A percentile compares a stretch with the other conserved stretches of the same genome.
Conservation (phyloP, 73 alveolate genomes). For the Paramecium bursaria region DNA sequence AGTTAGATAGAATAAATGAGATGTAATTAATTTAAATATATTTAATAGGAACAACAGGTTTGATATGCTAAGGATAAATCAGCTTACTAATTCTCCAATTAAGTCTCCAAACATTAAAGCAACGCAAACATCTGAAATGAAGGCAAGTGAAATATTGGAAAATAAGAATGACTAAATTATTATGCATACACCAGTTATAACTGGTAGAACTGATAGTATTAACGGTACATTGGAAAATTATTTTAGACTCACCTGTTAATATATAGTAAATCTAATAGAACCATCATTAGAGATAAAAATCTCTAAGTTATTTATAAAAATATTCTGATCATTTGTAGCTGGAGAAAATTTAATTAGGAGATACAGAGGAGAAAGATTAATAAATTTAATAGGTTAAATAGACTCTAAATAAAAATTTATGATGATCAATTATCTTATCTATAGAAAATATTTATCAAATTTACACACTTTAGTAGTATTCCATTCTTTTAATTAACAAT, state of each 20-base stretch:
- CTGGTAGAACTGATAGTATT: conserved; percentile 49
- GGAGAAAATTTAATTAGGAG: neutral
- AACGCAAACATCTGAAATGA: conserved; percentile 11
- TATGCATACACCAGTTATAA: conserved; percentile 57
- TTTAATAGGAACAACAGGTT: neutral
- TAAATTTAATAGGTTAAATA: conserved; percentile 35
- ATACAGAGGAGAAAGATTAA: conserved; percentile 24
- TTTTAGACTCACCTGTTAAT: conserved; percentile 30
- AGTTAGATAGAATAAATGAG: conserved; percentile 25
- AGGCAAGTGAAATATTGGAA: neutral
- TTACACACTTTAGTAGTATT: too few species aligned
- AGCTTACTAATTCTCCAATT: conserved; percentile 44
- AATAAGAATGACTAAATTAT: neutral
- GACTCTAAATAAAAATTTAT: conserved; percentile 37
- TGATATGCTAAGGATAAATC: conserved; percentile 46
- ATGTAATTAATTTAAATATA: neutral
- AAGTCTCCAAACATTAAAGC: conserved; percentile 52
- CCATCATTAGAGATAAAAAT: conserved; percentile 35
- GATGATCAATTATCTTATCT: too few species aligned
- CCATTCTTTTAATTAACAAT: too few species aligned
- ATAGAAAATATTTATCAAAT: too few species aligned
- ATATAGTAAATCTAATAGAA: neutral
- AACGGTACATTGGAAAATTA: conserved; percentile 5
- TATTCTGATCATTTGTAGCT: neutral
- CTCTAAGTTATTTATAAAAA: conserved; percentile 36